Evolutionary conservation across 805 yeast species (phyloP).

Genomic region (Isabelozyma rhagii): DNA sequence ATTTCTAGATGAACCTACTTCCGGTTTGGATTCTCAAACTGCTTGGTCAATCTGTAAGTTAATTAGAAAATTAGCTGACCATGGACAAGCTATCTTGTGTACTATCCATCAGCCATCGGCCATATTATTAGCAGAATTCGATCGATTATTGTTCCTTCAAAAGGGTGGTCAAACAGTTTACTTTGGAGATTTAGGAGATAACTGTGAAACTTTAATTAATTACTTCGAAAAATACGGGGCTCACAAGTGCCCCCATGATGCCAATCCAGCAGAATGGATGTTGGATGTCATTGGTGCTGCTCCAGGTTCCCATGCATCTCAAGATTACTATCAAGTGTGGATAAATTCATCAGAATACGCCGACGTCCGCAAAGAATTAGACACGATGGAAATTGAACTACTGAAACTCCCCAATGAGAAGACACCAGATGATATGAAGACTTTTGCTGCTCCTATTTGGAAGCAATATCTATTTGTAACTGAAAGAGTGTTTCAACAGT

Average conservation of each 20-base stretch:
- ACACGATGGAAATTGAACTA: constrained; percentile 15
- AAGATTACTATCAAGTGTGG: constrained; percentile 24
- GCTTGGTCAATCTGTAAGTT: constrained; percentile 36
- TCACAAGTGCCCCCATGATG: constrained; percentile 60
- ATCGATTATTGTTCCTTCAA: constrained; percentile 64
- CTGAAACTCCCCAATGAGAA: constrained; percentile 15
- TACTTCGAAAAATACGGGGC: constrained; percentile 70
- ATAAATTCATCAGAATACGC: constrained; percentile 14
- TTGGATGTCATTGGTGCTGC: constrained; percentile 27
- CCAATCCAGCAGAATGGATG: constrained; percentile 63
- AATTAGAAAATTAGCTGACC: constrained; percentile 30
- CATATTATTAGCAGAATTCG: constrained; percentile 67
- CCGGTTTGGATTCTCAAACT: constrained; percentile 36
- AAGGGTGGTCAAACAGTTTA: constrained; percentile 73
- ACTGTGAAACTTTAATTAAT: constrained; percentile 52
- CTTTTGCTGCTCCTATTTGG: constrained; percentile 14
- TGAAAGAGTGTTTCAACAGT: constrained; percentile 35
- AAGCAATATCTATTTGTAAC: constrained; percentile 19
- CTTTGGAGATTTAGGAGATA: constrained; percentile 69
- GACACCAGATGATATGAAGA: constrained; percentile 9
- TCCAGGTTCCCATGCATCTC: constrained; percentile 24
- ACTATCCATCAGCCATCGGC: constrained; percentile 86
- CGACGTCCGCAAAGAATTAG: constrained; percentile 11
- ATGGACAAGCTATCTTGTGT: constrained; percentile 33
- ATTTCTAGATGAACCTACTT: constrained; percentile 36